These are phyloP conservation scores for Millerozyma miso DNA, from an alignment of 805 yeast genomes.

Conservation along the genomic window DNA sequence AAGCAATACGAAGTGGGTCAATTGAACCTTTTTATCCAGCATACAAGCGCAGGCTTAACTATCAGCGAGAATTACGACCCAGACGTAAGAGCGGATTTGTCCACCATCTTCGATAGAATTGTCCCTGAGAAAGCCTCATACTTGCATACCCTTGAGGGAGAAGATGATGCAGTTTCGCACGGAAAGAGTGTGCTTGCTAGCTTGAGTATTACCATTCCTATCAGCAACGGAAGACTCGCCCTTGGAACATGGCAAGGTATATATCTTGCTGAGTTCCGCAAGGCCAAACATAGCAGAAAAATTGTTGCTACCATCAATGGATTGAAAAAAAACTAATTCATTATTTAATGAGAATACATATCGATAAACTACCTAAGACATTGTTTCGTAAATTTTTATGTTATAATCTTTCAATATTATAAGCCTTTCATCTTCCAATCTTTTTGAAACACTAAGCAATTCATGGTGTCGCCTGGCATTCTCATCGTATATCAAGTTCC, in stretches of 20 bases:
- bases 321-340: constrained; percentile 19
- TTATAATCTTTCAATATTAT: constrained; percentile 33
- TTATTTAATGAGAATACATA: neutral
- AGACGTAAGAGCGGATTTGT: constrained; percentile 70
- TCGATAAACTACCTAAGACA: neutral
- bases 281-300: constrained; percentile 56
- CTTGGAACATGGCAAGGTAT: constrained; percentile 88
- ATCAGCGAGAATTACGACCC: constrained; percentile 79
- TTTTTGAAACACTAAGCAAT: constrained; percentile 29
- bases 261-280: constrained; percentile 70
- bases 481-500: constrained; percentile 32
- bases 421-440: constrained; percentile 22
- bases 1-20: constrained; percentile 58
- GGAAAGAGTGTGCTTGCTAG: constrained; percentile 61
- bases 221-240: constrained; percentile 60
- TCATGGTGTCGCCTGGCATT: constrained; percentile 25
- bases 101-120: constrained; percentile 54
- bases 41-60: constrained; percentile 75
- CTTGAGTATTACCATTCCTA: constrained; percentile 62
- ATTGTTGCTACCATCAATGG: constrained; percentile 76
- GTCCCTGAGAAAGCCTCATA: constrained; percentile 64
- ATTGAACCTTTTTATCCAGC: constrained; percentile 65
- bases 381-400: constrained; percentile 24
- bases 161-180: constrained; percentile 86
- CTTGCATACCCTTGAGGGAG: constrained; percentile 69